These are phyloP conservation scores for Cyclotella kingstonii DNA, from an alignment of 108 stramenopile genomes.

Conservation along the genomic window DNA sequence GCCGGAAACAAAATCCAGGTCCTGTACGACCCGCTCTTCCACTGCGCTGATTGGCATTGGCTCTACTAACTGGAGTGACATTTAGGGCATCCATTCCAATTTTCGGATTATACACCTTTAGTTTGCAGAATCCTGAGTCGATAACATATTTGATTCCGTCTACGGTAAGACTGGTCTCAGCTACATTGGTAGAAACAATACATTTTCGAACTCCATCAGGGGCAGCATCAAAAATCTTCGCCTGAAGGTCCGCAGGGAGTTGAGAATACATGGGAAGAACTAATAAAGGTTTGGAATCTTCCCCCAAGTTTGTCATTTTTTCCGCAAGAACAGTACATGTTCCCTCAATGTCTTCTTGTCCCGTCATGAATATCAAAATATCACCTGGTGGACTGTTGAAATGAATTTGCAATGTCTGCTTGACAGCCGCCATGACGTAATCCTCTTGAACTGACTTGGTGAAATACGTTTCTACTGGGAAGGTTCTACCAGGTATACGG, in stretches of 20 bases:
- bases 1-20: conserved; percentile 94
- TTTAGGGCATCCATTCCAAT: conserved; percentile 99
- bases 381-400: conserved; percentile 96
- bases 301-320: conserved; percentile 83
- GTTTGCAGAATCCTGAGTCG: conserved; percentile 96
- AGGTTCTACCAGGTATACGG: conserved; percentile 88
- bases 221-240: conserved; percentile 96
- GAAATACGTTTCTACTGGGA: conserved; percentile 93
- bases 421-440: conserved; percentile 98
- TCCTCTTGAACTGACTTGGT: conserved; percentile 93
- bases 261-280: conserved; percentile 99
- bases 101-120: conserved; percentile 99
- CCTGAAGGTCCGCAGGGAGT: conserved; percentile 97
- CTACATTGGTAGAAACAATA: conserved; percentile 98
- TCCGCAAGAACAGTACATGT: conserved; percentile 93
- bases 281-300: conserved; percentile 85
- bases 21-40: conserved; percentile 98
- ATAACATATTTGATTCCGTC: conserved; percentile 93
- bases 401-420: conserved; percentile 97
- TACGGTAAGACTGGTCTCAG: conserved; percentile 98
- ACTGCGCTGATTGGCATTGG: conserved; percentile 96
- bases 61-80: conserved; percentile 94
- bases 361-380: conserved; percentile 99
- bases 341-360: conserved; percentile 99
- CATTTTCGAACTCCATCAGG: conserved; percentile 92